Evolutionary conservation across 176 grass and related monocot species (phyloP).

Genomic region (Carex kokanica): DNA sequence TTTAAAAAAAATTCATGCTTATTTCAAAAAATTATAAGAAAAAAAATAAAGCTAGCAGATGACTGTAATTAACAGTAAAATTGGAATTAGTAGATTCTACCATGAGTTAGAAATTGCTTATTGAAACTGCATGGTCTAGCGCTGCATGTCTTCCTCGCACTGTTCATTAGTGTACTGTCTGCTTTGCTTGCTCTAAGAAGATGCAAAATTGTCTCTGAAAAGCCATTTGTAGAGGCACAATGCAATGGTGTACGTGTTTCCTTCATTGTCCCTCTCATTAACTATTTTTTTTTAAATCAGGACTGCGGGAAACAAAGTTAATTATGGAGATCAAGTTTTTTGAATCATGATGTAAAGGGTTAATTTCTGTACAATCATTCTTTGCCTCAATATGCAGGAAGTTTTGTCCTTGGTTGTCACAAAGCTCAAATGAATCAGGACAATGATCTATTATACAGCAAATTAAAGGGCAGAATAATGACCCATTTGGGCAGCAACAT

Average conservation of each 20-base stretch:
- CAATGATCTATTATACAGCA: not conserved
- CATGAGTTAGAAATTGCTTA: slow-evolving; percentile 33
- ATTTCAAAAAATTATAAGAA: not conserved
- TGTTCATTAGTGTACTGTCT: slow-evolving; percentile 36
- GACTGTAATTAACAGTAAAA: not conserved
- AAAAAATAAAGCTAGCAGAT: fast-evolving
- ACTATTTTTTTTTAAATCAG: slow-evolving; percentile 21
- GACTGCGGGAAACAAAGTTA: not conserved
- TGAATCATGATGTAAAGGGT: not conserved
- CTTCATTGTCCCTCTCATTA: slow-evolving; percentile 33
- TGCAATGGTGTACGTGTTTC: slow-evolving; percentile 45
- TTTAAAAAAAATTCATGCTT: slow-evolving; percentile 5
- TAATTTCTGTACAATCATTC: not conserved
- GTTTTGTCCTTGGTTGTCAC: slow-evolving; percentile 26
- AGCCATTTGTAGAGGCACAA: slow-evolving; percentile 19
- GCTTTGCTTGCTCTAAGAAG: slow-evolving; percentile 9
- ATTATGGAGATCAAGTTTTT: slow-evolving; percentile 7
- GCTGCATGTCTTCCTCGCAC: slow-evolving; percentile 31
- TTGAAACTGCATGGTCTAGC: not conserved
- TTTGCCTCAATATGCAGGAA: slow-evolving; percentile 33
- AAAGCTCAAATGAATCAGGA: slow-evolving; percentile 36
- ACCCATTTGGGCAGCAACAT: slow-evolving; percentile 23
- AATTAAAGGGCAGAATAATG: not conserved
- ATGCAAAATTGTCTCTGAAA: slow-evolving; percentile 11
- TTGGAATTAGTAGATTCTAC: not conserved